Evolutionary conservation across 306 rosid genomes (phyloP), one percentile per base, ranked within the genome.

Genomic region (Acacia crassicarpa): DNA sequence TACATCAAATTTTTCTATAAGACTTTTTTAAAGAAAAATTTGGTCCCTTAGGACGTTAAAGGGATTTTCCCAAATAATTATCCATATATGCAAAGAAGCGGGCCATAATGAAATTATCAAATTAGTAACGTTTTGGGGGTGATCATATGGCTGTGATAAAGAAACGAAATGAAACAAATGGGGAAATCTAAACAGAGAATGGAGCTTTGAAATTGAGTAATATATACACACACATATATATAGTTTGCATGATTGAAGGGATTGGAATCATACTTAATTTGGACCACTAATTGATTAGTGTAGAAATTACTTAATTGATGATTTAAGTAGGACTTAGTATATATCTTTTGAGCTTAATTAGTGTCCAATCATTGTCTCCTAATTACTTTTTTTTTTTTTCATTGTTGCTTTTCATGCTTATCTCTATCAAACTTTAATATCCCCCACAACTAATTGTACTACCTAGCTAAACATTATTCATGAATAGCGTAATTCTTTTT

Each of bases 211-310:
- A 63, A 43, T 51, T 17, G 19, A 30, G 5, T 1, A 23, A 65
- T 27, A 27, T 27, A 27, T 27, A 27, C 27, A 27, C 27, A 27
- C 27, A 27, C n/a, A 65, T 13, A 43, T 43, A 43, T 13, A 51
- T 15, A 44, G 58, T 15, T 58, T 79, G 81, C 74, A 80, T 84
- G 73, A 84, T 84, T 75, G 83, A 79, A 79, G 74, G 87, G 25
- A 22, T 58, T 45, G 51, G 56, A 58, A 16, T 30, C 11, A 45
- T 69, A 67, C 22, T 38, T 51, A 6, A 15, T 40, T 20, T 44
- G 48, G 9, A 44, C 48, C 10, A 44, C 48, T 51, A 51, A 54
- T 7, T 23, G 67, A 61, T 65, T 68, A 8, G 73, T 44, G 59
- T 14, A 27, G 25, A 75, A 54, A 74, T 51, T n/a, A 58, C 3